Evolutionary conservation across 148 eudicot species (phyloP).

Genomic region (Salicornia ramosissima): DNA sequence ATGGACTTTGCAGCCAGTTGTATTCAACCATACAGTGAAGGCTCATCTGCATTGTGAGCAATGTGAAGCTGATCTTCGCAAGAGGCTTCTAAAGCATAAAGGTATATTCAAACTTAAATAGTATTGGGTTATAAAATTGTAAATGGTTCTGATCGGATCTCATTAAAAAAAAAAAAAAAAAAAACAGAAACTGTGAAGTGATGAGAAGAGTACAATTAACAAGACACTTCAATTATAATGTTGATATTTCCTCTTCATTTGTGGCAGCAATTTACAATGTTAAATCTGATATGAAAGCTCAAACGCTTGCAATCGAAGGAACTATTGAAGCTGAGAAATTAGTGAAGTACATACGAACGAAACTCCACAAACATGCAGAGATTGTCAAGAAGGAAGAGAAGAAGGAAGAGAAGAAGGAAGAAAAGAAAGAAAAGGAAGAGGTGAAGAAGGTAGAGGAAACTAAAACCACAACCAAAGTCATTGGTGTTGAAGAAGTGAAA

Average conservation of each 20-base stretch:
- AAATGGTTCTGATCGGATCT: no score
- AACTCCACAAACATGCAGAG: constrained; percentile 48
- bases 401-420: constrained; percentile 30
- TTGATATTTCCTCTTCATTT: neutral
- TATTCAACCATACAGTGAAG: constrained; percentile 38
- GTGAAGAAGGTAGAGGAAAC: constrained; percentile 29
- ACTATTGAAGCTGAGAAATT: constrained; percentile 43
- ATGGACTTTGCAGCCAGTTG: constrained; percentile 24
- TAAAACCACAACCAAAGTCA: constrained; percentile 24
- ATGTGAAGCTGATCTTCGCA: constrained; percentile 48
- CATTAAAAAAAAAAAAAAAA: no score
- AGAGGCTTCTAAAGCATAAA: constrained; percentile 53
- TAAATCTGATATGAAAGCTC: constrained; percentile 66
- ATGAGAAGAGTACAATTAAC: no score
- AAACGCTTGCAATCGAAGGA: constrained; percentile 59
- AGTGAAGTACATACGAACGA: constrained; percentile 36
- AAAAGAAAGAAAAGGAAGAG: constrained; percentile 31
- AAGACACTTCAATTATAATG: no score
- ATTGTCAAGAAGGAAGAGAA: constrained; percentile 33
- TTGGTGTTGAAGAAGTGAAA: constrained; percentile 47
- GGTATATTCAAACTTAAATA: constrained; percentile 26
- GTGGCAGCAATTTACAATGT: constrained; percentile 66
- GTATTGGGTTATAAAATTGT: no score
- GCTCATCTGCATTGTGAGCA: constrained; percentile 60
- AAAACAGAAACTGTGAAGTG: no score